Evolutionary conservation across 495 filamentous ascomycete species (phyloP).

Genomic region (Penicillium lividum): DNA sequence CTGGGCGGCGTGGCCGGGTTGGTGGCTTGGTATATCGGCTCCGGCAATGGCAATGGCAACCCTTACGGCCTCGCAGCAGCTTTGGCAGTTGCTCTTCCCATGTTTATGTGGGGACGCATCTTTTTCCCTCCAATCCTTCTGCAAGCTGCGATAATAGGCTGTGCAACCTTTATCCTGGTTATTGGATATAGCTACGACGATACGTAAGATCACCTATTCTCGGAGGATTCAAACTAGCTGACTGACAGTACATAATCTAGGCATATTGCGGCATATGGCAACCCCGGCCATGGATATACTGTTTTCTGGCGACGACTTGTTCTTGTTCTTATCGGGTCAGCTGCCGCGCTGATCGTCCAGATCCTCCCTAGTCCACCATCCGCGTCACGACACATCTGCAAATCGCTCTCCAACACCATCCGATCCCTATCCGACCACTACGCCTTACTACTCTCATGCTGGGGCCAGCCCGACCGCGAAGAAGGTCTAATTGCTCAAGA

Average conservation of each 20-base stretch:
- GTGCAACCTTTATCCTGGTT: slow-evolving; percentile 43
- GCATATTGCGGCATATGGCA: slow-evolving; percentile 42
- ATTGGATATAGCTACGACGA: slow-evolving; percentile 43
- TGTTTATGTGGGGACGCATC: slow-evolving; percentile 42
- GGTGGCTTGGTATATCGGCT: slow-evolving; percentile 50
- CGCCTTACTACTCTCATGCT: slow-evolving; percentile 45
- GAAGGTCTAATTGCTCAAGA: slow-evolving; percentile 34
- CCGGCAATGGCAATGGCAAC: slow-evolving; percentile 42
- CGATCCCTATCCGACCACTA: slow-evolving; percentile 46
- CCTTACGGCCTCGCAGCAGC: slow-evolving; percentile 43
- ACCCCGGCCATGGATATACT: slow-evolving; percentile 44
- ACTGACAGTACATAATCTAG: slow-evolving; percentile 7
- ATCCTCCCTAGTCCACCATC: slow-evolving; percentile 47
- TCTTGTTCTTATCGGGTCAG: slow-evolving; percentile 43
- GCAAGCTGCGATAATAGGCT: slow-evolving; percentile 39
- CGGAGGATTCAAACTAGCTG: background rate
- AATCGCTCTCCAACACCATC: slow-evolving; percentile 39
- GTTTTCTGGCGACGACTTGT: slow-evolving; percentile 49
- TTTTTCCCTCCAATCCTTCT: slow-evolving; percentile 34
- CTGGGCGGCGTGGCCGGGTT: slow-evolving; percentile 42
- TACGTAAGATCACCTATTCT: slow-evolving; percentile 28
- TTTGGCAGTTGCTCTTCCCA: slow-evolving; percentile 33
- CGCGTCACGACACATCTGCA: slow-evolving; percentile 43
- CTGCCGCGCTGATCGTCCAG: slow-evolving; percentile 41
- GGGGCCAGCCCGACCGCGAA: slow-evolving; percentile 31